Evolutionary conservation across 2,329 filamentous ascomycete genomes (phyloP), one percentile per base, ranked within the genome.

Genomic region (Sphaerulina vaccinii): DNA sequence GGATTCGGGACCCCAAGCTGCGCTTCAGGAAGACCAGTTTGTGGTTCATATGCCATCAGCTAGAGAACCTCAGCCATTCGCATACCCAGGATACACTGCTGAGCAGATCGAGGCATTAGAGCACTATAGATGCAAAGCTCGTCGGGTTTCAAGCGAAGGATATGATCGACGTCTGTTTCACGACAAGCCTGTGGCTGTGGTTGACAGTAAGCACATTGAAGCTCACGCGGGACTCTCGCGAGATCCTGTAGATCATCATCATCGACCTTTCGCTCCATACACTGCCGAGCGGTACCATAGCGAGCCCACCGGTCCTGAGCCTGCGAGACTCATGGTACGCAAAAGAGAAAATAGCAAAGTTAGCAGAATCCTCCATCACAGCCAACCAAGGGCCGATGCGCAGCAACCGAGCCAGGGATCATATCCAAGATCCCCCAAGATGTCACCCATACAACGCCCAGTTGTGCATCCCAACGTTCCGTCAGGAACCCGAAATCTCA

Each of bases 41-140:
- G 52, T 69, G 8, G 54, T 68, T 7, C 57, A 63, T 38, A 70
- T 69, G 67, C 67, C 66, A n/a, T 65, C 65, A 4, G 66, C 66
- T 22, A 55, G 53, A 13, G 64, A 70, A 40, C 67, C 65, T 29
- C 67, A 68, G 43, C 66, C 67, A 15, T 69, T 64, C 39, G 41
- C 47, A 5, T 64, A 65, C 43, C 65, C 62, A 19, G 66, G 64
- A 3, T 60, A 62, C 22, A 58, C 59, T n/a, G 43, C 59, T 11
- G 58, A 60, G 40, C 61, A 68, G 47, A 65, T 68, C 39, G 52
- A 59, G 43, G 65, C 65, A 4, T 59, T 63, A 7, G 61, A 68
- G 55, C 61, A 67, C 45, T 65, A 68, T 48, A 56, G 47, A 43
- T 52, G 49, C 16, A 65, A 68, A 51, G 54, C 60, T 24, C 62